Base-by-base conservation (phyloP, 495 filamentous ascomycete species). In the Neurospora hispaniola region DNA sequence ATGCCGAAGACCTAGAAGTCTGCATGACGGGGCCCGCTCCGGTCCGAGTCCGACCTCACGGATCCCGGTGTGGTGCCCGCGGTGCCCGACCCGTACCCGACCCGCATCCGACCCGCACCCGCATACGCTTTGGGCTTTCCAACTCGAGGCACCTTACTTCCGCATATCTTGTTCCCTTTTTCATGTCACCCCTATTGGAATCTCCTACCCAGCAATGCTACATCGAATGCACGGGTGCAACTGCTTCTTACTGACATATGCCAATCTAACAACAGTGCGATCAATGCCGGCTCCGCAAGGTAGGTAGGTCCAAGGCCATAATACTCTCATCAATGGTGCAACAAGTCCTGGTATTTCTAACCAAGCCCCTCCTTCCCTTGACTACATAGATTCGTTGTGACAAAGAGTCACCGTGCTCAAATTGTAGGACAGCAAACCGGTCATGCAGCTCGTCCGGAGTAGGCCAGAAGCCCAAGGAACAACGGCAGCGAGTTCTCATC, bases 361-460 rank as follows among this genome's bases (percentile, higher is more conserved):
- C 40, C 3, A 5, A 42, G 12, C 27, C 27, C 27, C 7, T 16
- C 14, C 23, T 11, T 27, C 5, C 4, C 14, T 62, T 62, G 27
- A 27, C 78, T 41, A 79, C 40, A 12, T 72, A 92, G 83, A 90
- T 91, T 46, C 89, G 89, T 39, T 92, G 90, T 75, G 88, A 92
- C 79, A 92, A 90, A 76, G 85, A 86, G 27, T 85, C 84, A 23
- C 90, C 90, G 27, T 92, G 90, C 76, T 87, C 88, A 6, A 90
- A 89, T 77, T 92, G 90, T 78, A 85, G 85, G 71, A 88, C 86
- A 4, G 89, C 88, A 14, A 86, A 87, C 74, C 78, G 85, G 16
- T 59, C 76, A 11, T 86, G 85, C 74, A 88, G 88, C 72, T 90
- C 88, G 1, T 90, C 88, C 11, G 88, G 88, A 0, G 83, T 85